Conservation (phyloP, 2,329 filamentous ascomycete species). For the Teratosphaeria gauchensis region DNA sequence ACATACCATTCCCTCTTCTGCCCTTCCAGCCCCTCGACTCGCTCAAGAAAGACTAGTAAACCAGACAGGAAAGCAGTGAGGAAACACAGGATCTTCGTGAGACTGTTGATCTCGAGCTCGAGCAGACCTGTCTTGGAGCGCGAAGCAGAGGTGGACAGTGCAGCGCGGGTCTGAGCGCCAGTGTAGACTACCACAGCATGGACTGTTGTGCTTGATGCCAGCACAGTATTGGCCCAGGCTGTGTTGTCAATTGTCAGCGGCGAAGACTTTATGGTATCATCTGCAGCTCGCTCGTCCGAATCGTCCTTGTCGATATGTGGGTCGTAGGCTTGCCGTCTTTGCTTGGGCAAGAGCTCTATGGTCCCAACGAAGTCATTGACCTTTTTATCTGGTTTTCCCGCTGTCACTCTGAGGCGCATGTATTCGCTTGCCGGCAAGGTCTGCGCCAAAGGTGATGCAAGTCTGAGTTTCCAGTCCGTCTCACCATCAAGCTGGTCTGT, state of each 20-base stretch:
- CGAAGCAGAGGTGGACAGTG: slow-evolving; percentile 82
- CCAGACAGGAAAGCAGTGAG: slow-evolving; percentile 80
- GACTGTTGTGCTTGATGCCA: slow-evolving; percentile 83
- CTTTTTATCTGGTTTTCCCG: slow-evolving; percentile 82
- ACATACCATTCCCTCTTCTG: slow-evolving; percentile 63
- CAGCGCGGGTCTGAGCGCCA: slow-evolving; percentile 84
- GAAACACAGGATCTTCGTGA: slow-evolving; percentile 91
- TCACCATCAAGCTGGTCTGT: slow-evolving; percentile 97
- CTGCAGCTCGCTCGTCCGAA: background rate
- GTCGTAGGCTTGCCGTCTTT: slow-evolving; percentile 37
- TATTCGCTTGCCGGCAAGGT: slow-evolving; percentile 64
- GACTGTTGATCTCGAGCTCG: slow-evolving; percentile 91
- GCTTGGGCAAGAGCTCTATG: slow-evolving; percentile 58
- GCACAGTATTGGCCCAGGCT: slow-evolving; percentile 95
- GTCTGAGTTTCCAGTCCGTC: slow-evolving; percentile 93
- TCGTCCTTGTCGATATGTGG: slow-evolving; percentile 15
- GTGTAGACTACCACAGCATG: slow-evolving; percentile 90
- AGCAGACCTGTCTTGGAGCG: slow-evolving; percentile 88
- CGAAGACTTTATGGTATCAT: slow-evolving; percentile 39
- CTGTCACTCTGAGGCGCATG: slow-evolving; percentile 56
- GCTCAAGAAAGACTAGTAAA: slow-evolving; percentile 77
- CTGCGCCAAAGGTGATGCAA: slow-evolving; percentile 81
- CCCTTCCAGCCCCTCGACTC: slow-evolving; percentile 47
- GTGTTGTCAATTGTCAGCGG: slow-evolving; percentile 92
- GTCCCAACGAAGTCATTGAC: slow-evolving; percentile 95